A percentile compares a stretch with the other conserved stretches of the same genome.
Evolutionary conservation across 2,329 filamentous ascomycete genomes (phyloP).

Genomic region (Colletotrichum cordylinicola): DNA sequence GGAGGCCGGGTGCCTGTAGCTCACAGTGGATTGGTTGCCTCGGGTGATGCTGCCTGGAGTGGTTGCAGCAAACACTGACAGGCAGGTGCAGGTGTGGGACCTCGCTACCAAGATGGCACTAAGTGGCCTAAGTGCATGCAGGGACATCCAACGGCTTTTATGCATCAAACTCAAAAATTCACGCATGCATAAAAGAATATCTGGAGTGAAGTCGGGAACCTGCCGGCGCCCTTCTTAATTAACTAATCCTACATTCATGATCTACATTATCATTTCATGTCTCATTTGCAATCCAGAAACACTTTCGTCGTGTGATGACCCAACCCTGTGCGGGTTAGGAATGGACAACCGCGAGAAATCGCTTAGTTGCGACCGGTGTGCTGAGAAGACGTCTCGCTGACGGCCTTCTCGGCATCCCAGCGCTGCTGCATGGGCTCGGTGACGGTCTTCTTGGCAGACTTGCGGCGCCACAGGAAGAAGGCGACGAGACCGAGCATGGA

Average conservation of each 20-base stretch:
- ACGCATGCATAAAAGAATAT: not conserved
- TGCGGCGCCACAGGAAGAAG: slow-evolving; percentile 57
- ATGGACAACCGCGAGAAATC: not conserved
- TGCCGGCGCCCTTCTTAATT: not conserved
- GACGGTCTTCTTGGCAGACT: slow-evolving; percentile 25
- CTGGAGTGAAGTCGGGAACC: not conserved
- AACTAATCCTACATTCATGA: not conserved
- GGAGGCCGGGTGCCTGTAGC: not conserved
- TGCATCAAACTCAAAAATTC: not conserved
- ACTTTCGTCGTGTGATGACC: not conserved
- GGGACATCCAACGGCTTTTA: not conserved
- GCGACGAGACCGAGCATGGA: slow-evolving; percentile 64
- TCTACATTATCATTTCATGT: not conserved
- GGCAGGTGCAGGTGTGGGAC: not conserved
- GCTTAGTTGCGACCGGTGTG: not conserved
- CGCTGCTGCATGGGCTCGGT: slow-evolving; percentile 19
- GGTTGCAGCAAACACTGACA: not conserved
- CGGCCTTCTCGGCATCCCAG: slow-evolving; percentile 26
- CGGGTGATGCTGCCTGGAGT: slow-evolving; percentile 18
- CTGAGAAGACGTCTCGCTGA: slow-evolving; percentile 18
- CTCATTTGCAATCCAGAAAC: not conserved
- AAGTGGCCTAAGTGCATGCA: not conserved
- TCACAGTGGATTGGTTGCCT: slow-evolving; percentile 15
- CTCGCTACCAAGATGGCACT: no score
- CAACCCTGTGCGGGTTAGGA: not conserved